These are phyloP conservation scores for Tuber aestivum DNA, from an alignment of 495 filamentous ascomycete species.

Conservation along the genomic window DNA sequence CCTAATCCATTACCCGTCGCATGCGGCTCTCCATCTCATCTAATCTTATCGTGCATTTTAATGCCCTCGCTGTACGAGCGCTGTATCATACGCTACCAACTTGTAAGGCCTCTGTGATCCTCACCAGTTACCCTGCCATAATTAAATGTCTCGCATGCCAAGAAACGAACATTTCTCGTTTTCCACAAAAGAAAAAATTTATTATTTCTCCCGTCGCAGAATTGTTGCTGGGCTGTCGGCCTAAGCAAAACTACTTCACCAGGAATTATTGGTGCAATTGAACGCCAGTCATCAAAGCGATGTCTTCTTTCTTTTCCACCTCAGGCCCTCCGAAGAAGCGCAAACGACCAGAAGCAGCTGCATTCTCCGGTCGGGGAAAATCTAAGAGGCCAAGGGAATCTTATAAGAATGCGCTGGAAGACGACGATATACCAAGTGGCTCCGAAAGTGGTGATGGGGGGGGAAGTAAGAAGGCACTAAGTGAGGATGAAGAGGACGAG, in stretches of 20 bases:
- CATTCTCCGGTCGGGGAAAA: conserved; percentile 31
- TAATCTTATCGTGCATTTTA: neutral
- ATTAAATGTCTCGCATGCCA: conserved; percentile 6
- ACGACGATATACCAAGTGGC: conserved; percentile 84
- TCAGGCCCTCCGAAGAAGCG: conserved; percentile 74
- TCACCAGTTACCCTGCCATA: neutral
- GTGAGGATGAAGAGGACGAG: conserved; percentile 48
- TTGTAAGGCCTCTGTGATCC: neutral
- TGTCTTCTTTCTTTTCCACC: conserved; percentile 64
- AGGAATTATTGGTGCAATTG: conserved; percentile 9
- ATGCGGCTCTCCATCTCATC: neutral
- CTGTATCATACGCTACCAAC: too few species aligned
- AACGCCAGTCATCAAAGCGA: conserved; percentile 9
- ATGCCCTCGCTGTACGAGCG: too few species aligned
- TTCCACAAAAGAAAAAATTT: conserved; percentile 17
- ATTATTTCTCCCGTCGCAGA: conserved; percentile 5
- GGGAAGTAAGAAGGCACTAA: conserved; percentile 8
- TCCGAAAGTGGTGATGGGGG: conserved; percentile 56
- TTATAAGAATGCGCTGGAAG: conserved; percentile 36
- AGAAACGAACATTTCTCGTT: conserved; percentile 6
- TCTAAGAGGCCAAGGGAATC: conserved; percentile 49
- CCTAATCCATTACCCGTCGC: neutral
- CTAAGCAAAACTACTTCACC: neutral
- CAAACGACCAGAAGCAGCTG: conserved; percentile 51
- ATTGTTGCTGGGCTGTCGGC: neutral